Percentiles rank a stretch among this genome's conserved stretches.
Conservation (phyloP, 73 alveolate genomes). For the Paramecium sonneborni region DNA sequence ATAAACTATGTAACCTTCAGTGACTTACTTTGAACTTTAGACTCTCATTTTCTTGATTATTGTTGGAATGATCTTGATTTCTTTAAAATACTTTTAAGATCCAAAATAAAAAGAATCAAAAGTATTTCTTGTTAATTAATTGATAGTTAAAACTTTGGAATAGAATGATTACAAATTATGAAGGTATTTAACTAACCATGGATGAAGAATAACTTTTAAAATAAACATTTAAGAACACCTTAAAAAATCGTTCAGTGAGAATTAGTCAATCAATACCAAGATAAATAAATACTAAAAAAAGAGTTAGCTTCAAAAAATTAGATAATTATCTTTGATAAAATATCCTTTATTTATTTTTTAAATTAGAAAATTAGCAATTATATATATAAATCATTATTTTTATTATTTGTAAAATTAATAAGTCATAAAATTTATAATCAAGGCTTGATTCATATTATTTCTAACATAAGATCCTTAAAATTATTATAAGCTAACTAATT, state of each 20-base stretch:
- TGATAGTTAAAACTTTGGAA: background rate
- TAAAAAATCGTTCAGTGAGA: background rate
- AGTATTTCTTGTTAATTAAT: background rate
- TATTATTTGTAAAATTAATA: background rate
- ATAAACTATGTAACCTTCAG: background rate
- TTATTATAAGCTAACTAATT: background rate
- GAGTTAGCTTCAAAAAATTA: background rate
- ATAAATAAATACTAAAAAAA: background rate
- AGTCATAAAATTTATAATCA: background rate
- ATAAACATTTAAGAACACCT: background rate
- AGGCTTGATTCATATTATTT: background rate
- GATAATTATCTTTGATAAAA: background rate
- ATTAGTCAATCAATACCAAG: background rate
- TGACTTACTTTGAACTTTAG: slow-evolving; percentile 32
- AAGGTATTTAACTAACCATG: background rate
- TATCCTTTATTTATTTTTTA: background rate
- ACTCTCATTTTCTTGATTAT: background rate
- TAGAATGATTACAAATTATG: background rate
- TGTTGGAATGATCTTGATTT: background rate
- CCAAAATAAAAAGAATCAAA: background rate
- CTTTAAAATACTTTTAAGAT: background rate
- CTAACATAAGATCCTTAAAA: background rate
- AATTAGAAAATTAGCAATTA: background rate
- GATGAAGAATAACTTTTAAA: background rate
- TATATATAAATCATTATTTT: background rate